These are phyloP conservation scores for Vaccinium myrtillus DNA, from an alignment of 148 eudicot species.

Conservation along the genomic window DNA sequence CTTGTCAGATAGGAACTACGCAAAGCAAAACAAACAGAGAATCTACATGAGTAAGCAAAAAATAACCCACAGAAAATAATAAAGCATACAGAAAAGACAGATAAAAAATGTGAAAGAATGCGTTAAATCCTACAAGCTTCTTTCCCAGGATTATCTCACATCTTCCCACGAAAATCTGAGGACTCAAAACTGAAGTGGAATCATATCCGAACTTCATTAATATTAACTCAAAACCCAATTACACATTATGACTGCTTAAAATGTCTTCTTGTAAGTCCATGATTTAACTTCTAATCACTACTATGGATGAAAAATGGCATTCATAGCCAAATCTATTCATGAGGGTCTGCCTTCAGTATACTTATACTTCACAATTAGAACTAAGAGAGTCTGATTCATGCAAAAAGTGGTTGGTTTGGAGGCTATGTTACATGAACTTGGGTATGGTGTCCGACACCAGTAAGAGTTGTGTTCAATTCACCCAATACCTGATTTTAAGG, in stretches of 20 bases:
- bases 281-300: not conserved
- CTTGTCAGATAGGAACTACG: conserved; percentile 70
- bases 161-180: not conserved
- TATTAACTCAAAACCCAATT: not conserved
- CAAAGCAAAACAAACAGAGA: conserved; percentile 16
- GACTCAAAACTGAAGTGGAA: not conserved
- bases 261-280: not conserved
- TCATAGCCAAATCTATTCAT: not conserved
- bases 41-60: conserved; percentile 5
- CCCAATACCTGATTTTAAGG: not conserved
- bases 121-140: not conserved
- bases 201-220: not conserved
- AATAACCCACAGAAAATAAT: not conserved
- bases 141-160: not conserved
- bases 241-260: not conserved
- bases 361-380: not conserved
- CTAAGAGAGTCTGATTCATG: not conserved
- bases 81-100: not conserved
- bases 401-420: not conserved
- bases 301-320: not conserved
- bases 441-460: not conserved
- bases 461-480: not conserved
- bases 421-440: not conserved
- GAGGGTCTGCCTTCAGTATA: not conserved
- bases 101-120: not conserved